Conservation (phyloP, 352 stramenopile species). For the Pythium scleroteichum region DNA sequence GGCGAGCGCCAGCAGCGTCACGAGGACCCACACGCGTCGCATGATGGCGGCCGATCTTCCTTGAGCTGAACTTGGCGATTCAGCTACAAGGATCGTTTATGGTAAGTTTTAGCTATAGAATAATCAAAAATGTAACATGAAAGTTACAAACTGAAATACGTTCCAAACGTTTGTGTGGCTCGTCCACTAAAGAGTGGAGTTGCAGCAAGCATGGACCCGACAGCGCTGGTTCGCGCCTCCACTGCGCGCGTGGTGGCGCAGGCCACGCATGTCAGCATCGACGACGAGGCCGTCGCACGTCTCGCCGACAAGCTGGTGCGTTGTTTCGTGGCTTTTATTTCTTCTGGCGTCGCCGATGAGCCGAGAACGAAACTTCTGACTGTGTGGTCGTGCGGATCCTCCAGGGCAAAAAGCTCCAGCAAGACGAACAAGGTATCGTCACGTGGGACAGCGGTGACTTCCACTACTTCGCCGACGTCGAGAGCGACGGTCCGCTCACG, state of each 20-base stretch:
- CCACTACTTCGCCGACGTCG: conserved; percentile 81
- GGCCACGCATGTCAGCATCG: conserved; percentile 41
- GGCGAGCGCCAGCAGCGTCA: neutral
- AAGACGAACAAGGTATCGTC: conserved; percentile 42
- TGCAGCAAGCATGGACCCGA: conserved; percentile 54
- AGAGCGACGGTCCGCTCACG: conserved; percentile 64
- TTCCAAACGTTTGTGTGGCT: too few species aligned
- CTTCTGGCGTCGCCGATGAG: neutral
- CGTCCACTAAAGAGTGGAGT: too few species aligned
- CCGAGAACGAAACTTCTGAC: conserved; percentile 7
- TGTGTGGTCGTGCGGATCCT: neutral
- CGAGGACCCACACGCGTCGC: conserved; percentile 6
- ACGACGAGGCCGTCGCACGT: conserved; percentile 28
- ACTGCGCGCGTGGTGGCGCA: conserved; percentile 48
- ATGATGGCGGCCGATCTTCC: conserved; percentile 5
- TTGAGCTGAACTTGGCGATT: conserved; percentile 2
- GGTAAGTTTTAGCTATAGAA: neutral
- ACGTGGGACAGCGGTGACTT: conserved; percentile 82
- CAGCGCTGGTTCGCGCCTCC: conserved; percentile 46
- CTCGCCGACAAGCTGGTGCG: conserved; percentile 52
- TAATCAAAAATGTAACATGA: neutral
- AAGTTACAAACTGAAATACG: neutral
- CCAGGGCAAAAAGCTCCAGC: conserved; percentile 37
- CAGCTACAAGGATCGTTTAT: neutral
- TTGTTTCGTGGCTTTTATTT: neutral